Base-by-base conservation (phyloP, 306 rosid genomes). In the Castanea sativa region DNA sequence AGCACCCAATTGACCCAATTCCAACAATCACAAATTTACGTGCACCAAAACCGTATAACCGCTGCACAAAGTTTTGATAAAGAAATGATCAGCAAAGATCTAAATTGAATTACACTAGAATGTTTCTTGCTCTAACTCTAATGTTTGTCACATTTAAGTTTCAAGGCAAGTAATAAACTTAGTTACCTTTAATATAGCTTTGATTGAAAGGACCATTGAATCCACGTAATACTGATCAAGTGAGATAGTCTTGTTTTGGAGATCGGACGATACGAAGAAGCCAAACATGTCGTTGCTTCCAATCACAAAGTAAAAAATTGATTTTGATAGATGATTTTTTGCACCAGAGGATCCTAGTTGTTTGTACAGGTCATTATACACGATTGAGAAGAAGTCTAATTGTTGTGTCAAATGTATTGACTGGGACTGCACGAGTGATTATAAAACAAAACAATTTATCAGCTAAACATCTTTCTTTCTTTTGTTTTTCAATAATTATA, bases 221-320 rank as follows among this genome's bases (percentile, higher is more conserved):
- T 78, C 76, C 15, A 72, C 85, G 11, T 25, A 25, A 25, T 83
- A 91, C 25, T 88, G 90, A 25, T 25, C 27, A 27, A 76, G 84
- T 6, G 89, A 92, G 13, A 86, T 80, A 68, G 14, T 74, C 33
- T 84, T 65, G 8, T 76, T 73, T 20, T 74, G 87, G 55, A 80
- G 85, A 49, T 76, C 30, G 73, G 83, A 33, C 16, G 92, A 86
- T 27, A 27, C 71, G 8, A 82, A 86, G 85, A 91, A 92, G 32
- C 81, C 88, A 43, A 91, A 80, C n/a, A 94, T 67, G 80, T 92
- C 97, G 10, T 94, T 94, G 87, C 96, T 84, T 68, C 97, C 98
- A 10, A 94, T 92, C 19, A 87, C 88, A 27, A 89, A 51, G 6
- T 64, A 14, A 45, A 89, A 92, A 14, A 94, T 80, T 59, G 97